Conservation (phyloP, 495 filamentous ascomycete species). For the Stereocaulon alpinum region DNA sequence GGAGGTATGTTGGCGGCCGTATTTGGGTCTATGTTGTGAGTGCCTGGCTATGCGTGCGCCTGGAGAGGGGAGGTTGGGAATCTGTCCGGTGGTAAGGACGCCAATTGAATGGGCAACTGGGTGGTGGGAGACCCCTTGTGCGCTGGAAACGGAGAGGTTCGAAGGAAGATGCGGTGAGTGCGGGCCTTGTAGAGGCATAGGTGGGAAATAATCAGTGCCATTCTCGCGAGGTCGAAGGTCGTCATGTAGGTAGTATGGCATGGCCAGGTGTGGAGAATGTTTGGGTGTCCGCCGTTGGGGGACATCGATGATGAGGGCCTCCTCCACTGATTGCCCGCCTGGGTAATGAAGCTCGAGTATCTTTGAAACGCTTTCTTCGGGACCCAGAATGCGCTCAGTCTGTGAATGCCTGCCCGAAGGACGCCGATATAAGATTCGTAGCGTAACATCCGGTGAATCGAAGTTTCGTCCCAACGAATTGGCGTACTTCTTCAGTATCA, state of each 20-base stretch:
- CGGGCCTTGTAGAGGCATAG: slow-evolving; percentile 51
- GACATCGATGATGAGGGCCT: slow-evolving; percentile 85
- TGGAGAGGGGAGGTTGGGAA: slow-evolving; percentile 77
- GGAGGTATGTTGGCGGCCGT: slow-evolving; percentile 63
- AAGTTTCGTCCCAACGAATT: slow-evolving; percentile 84
- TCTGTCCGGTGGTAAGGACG: slow-evolving; percentile 65
- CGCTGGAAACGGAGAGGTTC: slow-evolving; percentile 21
- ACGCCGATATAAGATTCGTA: slow-evolving; percentile 51
- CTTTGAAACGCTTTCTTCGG: slow-evolving; percentile 73
- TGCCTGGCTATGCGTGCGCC: slow-evolving; percentile 45
- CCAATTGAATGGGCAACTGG: slow-evolving; percentile 50
- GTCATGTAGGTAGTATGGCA: slow-evolving; percentile 51
- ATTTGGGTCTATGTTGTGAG: slow-evolving; percentile 43
- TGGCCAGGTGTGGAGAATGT: slow-evolving; percentile 55
- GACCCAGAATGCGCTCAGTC: slow-evolving; percentile 60
- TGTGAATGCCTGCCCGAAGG: slow-evolving; percentile 36
- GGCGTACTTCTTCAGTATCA: slow-evolving; percentile 84
- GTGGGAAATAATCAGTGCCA: slow-evolving; percentile 79
- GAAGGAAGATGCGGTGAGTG: slow-evolving; percentile 34
- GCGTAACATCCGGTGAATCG: slow-evolving; percentile 75
- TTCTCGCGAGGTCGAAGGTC: slow-evolving; percentile 59
- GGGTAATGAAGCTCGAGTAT: slow-evolving; percentile 80
- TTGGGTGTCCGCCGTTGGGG: slow-evolving; percentile 74
- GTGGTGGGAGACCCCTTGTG: slow-evolving; percentile 22
- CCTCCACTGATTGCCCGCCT: slow-evolving; percentile 78